Conservation (phyloP, 2,329 filamentous ascomycete species). For the Aspergillus amoenus region DNA sequence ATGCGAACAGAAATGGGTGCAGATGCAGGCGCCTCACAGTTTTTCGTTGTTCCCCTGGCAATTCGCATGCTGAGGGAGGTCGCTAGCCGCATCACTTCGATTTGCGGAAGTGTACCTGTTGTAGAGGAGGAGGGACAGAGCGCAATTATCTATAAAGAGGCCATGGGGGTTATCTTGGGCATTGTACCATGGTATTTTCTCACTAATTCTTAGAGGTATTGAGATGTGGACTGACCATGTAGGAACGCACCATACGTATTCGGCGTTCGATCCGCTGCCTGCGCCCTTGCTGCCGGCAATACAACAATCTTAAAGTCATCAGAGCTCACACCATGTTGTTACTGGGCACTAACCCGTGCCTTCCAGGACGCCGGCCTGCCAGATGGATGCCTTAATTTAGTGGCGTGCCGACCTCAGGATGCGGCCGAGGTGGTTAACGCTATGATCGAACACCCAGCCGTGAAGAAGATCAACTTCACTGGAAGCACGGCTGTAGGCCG, state of each 20-base stretch:
- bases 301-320: conserved; percentile 47
- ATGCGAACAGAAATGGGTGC: conserved; percentile 62
- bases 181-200: conserved; percentile 64
- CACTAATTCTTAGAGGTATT: neutral
- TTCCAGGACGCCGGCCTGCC: conserved; percentile 47
- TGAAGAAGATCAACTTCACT: conserved; percentile 48
- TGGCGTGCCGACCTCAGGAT: conserved; percentile 34
- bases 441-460: conserved; percentile 37
- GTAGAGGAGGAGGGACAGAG: conserved; percentile 1
- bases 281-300: conserved; percentile 69
- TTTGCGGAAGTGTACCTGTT: conserved; percentile 6
- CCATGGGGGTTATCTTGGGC: conserved; percentile 70
- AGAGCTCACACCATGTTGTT: conserved; percentile 43
- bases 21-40: conserved; percentile 54
- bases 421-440: conserved; percentile 35
- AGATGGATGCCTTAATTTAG: conserved; percentile 41
- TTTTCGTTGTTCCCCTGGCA: conserved; percentile 17
- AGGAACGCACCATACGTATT: conserved; percentile 57
- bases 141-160: conserved; percentile 60
- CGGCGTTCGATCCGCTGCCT: conserved; percentile 52
- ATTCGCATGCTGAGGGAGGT: conserved; percentile 45
- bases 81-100: conserved; percentile 5
- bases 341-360: conserved; percentile 34
- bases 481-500: conserved; percentile 45
- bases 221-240: neutral